Percentiles rank a stretch among this genome's conserved stretches.
phyloP scores from a whole-genome alignment of 2,329 filamentous ascomycete genomes.

The Colletotrichum eremochloae region DNA sequence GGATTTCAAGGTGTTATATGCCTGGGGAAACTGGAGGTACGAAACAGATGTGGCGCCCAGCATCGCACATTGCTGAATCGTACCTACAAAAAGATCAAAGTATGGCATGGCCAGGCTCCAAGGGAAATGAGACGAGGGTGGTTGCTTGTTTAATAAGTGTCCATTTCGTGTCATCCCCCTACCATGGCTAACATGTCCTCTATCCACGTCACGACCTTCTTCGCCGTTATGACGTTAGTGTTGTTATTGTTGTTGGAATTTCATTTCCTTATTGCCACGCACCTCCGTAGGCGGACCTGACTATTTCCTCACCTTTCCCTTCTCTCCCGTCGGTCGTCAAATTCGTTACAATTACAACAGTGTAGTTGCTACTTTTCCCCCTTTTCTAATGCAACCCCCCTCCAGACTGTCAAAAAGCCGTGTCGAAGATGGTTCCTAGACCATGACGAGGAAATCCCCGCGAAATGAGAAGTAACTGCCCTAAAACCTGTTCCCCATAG shows the following conservation, averaged over 20 bases:
- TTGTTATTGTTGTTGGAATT: not conserved
- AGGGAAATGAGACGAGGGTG: not conserved
- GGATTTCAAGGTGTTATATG: not conserved
- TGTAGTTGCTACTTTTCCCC: conserved; percentile 42
- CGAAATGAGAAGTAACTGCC: not conserved
- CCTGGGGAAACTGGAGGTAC: not conserved
- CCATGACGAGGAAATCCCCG: not conserved
- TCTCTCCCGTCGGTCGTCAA: conserved; percentile 30
- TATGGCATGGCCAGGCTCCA: not conserved
- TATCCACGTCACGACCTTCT: not conserved
- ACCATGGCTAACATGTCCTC: not conserved
- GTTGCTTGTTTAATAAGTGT: not conserved
- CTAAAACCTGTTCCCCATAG: conserved; percentile 8
- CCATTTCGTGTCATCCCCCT: not conserved
- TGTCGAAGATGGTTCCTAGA: not conserved
- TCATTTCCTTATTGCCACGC: conserved; percentile 17
- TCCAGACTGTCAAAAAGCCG: conserved; percentile 3
- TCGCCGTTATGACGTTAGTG: not conserved
- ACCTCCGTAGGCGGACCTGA: conserved; percentile 10
- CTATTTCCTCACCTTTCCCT: not conserved
- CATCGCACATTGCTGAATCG: not conserved
- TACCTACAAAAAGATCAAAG: not conserved
- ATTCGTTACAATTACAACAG: conserved; percentile 43
- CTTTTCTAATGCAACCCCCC: conserved; percentile 39
- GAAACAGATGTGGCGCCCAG: not conserved